Percentiles rank a stretch among this genome's conserved stretches.
These are phyloP conservation scores for Xylariaceae sp. DNA, from an alignment of 2,329 filamentous ascomycete species.

Conservation along the genomic window DNA sequence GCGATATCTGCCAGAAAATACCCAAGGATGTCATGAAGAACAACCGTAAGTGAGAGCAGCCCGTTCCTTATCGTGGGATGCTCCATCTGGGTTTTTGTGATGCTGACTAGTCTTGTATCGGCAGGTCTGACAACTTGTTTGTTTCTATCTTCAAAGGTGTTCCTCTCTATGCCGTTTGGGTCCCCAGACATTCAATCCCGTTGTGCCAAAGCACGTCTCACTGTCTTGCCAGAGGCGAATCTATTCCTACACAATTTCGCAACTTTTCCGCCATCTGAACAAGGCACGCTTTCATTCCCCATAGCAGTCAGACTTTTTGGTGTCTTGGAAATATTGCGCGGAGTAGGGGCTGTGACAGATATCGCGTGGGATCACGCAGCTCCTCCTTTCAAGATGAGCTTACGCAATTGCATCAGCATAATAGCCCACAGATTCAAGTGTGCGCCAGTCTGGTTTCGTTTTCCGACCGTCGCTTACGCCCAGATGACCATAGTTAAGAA, in stretches of 20 bases:
- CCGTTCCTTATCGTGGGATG: too few species aligned
- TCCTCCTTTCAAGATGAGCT: too few species aligned
- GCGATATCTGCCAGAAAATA: conserved; percentile 24
- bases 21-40: conserved; percentile 22
- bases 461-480: too few species aligned
- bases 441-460: too few species aligned
- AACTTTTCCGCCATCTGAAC: conserved; percentile 18
- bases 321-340: conserved; percentile 29
- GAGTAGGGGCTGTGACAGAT: conserved; percentile 1
- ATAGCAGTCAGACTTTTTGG: conserved; percentile 27
- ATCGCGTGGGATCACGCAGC: too few species aligned
- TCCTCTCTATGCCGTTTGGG: conserved; percentile 32
- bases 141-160: conserved; percentile 35
- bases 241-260: conserved; percentile 26
- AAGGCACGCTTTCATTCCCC: conserved; percentile 24
- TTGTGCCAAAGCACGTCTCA: conserved; percentile 25
- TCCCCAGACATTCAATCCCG: conserved; percentile 13
- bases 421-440: too few species aligned
- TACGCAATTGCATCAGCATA: too few species aligned
- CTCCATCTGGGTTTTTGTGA: neutral
- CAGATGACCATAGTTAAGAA: too few species aligned
- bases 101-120: neutral
- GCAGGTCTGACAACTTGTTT: conserved; percentile 34
- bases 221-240: conserved; percentile 23
- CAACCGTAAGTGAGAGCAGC: conserved; percentile 32